A percentile compares a stretch with the other conserved stretches of the same genome.
These are phyloP conservation scores for Nematocida ausubeli DNA, from an alignment of 371 early-diverging fungal genomes.

Conservation along the genomic window DNA sequence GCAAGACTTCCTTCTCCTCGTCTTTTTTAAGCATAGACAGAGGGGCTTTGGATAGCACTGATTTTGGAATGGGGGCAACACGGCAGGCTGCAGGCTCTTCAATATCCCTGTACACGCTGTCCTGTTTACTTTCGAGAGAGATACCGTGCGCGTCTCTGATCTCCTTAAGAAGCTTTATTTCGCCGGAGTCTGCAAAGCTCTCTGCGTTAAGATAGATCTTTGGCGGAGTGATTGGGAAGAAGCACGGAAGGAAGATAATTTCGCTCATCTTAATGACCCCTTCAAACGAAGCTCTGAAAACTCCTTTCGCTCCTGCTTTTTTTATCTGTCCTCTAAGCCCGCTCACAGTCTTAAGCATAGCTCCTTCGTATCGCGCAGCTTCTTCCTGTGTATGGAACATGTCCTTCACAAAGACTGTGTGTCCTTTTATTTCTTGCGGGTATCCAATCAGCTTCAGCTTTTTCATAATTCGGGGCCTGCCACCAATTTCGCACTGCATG, in stretches of 20 bases:
- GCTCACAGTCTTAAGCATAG: slow-evolving; percentile 83
- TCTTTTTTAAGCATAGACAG: slow-evolving; percentile 75
- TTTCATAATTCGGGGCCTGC: slow-evolving; percentile 69
- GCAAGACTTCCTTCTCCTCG: slow-evolving; percentile 80
- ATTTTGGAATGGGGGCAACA: slow-evolving; percentile 72
- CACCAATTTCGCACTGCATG: slow-evolving; percentile 25
- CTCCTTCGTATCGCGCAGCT: slow-evolving; percentile 95
- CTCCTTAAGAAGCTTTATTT: slow-evolving; percentile 81
- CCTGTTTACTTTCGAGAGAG: slow-evolving; percentile 70
- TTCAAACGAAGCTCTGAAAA: slow-evolving; percentile 95
- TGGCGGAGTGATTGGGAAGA: slow-evolving; percentile 84
- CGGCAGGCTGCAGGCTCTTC: slow-evolving; percentile 74
- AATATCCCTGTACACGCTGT: slow-evolving; percentile 75
- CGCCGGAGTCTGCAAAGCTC: slow-evolving; percentile 73
- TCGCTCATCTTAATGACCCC: slow-evolving; percentile 87
- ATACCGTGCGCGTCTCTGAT: slow-evolving; percentile 77
- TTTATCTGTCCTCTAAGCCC: slow-evolving; percentile 97
- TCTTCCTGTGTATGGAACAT: slow-evolving; percentile 97
- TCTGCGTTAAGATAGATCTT: slow-evolving; percentile 81
- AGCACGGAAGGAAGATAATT: slow-evolving; percentile 89
- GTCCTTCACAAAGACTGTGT: slow-evolving; percentile 93
- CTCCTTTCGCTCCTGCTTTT: slow-evolving; percentile 78
- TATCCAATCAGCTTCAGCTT: slow-evolving; percentile 93
- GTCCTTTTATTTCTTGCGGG: slow-evolving; percentile 84
- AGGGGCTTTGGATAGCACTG: slow-evolving; percentile 78